Percentiles rank a stretch among this genome's conserved stretches.
Evolutionary conservation across 2,329 filamentous ascomycete genomes (phyloP).

Genomic region (Leptographium radiaticola): DNA sequence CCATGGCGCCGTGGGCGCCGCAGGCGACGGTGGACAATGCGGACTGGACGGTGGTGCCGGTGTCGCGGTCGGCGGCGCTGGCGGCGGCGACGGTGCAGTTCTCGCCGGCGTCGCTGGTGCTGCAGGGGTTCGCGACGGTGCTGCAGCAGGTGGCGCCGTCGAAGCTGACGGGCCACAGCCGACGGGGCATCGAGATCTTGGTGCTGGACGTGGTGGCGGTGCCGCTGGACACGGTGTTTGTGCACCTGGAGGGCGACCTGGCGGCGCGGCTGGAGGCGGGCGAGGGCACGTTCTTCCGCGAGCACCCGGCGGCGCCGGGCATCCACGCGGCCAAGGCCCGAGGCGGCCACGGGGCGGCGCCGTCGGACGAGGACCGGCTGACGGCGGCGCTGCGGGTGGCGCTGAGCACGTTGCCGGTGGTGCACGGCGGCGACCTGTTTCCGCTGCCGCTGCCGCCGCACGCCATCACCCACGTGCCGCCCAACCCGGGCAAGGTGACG

Average conservation of each 20-base stretch:
- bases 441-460: constrained; percentile 68
- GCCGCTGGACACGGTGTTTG: constrained; percentile 71
- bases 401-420: constrained; percentile 56
- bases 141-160: constrained; percentile 64
- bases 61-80: constrained; percentile 50
- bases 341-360: constrained; percentile 14
- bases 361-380: constrained; percentile 41
- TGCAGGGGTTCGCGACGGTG: constrained; percentile 66
- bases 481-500: constrained; percentile 75
- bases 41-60: constrained; percentile 76
- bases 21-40: constrained; percentile 43
- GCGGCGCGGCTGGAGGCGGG: constrained; percentile 70
- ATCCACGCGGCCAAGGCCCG: constrained; percentile 21
- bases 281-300: constrained; percentile 67
- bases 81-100: constrained; percentile 70
- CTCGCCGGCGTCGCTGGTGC: constrained; percentile 55
- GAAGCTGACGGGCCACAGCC: constrained; percentile 57
- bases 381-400: constrained; percentile 60
- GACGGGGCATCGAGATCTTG: constrained; percentile 70
- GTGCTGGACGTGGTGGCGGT: constrained; percentile 71
- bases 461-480: constrained; percentile 71
- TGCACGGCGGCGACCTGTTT: constrained; percentile 73
- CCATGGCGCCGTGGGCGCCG: constrained; percentile 62
- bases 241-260: constrained; percentile 71
- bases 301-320: constrained; percentile 30